Evolutionary conservation across 441 rosid species (phyloP), one percentile per base, ranked within the genome.

Genomic region (Codiaeum variegatum): DNA sequence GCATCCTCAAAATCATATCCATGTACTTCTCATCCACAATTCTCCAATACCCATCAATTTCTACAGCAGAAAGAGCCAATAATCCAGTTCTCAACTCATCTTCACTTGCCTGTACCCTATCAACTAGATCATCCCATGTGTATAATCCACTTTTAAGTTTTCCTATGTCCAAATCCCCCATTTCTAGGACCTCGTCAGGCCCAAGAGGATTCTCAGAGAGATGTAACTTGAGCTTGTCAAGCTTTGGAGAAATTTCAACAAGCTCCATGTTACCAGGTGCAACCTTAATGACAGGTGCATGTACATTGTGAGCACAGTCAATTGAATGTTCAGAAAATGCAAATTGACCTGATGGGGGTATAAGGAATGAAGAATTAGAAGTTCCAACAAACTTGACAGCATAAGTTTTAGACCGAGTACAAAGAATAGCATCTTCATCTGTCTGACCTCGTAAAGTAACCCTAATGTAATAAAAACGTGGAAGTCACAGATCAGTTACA

Each of bases 11-110:
- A 73, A 92, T 81, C 74, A 81, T 64, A 72, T 83, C 92, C 85
- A 90, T 79, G 82, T 85, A 90, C 66, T 75, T 81, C 47, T 88
- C 94, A 74, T 87, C 93, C 64, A 94, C 79, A 77, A 81, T 76
- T 72, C 99, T 94, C 99, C 98, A 92, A 62, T 78, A 88, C 15
- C 94, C 97, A 76, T 84, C 88, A 75, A 94, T 89, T 84, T 94
- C 97, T 49, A 88, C 82, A 8, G 97, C 98, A 34, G 92, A 88
- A 60, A 90, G 82, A 73, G 91, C 83, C 61, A 44, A 24, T 71
- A 92, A 81, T 16, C 91, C 96, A 44, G 63, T 61, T 60, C 66
- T 84, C 78, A 94, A 40, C 67, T 94, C 97, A 19, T 83, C 91
- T 68, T 92, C 89, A 62, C 99, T 92, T 3, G 97, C 97, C 82